phyloP scores from a whole-genome alignment of 108 stramenopile species.

The Cyclotella baltica region DNA sequence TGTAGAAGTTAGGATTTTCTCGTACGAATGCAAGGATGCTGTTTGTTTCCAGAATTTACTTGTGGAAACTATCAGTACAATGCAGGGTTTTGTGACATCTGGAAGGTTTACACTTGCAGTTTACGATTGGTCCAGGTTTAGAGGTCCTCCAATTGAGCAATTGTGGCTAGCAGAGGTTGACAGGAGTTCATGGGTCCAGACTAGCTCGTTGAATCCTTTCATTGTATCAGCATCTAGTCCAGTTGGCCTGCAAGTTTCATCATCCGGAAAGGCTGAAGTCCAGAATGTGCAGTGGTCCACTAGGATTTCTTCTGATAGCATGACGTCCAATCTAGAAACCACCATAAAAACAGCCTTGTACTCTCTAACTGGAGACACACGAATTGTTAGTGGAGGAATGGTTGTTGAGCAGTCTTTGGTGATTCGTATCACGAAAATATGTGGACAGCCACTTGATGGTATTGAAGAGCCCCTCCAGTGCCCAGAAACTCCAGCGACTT shows the following conservation, averaged over 20 bases:
- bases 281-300: neutral
- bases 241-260: conserved; percentile 11
- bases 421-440: neutral
- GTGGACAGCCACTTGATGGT: neutral
- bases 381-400: neutral
- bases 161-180: conserved; percentile 1
- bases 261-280: conserved; percentile 13
- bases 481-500: neutral
- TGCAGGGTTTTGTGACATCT: neutral
- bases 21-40: neutral
- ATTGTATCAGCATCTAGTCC: neutral
- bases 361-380: conserved; percentile 7
- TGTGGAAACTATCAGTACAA: neutral
- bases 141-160: conserved; percentile 13
- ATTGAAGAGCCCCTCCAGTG: neutral
- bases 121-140: neutral
- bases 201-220: conserved; percentile 5
- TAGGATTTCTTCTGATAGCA: neutral
- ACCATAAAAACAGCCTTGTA: conserved; percentile 7
- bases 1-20: neutral
- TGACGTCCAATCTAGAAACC: neutral
- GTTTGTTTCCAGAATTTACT: conserved; percentile 6
- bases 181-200: neutral
- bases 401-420: conserved; percentile 16
- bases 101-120: conserved; percentile 11